phyloP scores from a whole-genome alignment of 23 red algal species.

The Chondrus crispus region DNA sequence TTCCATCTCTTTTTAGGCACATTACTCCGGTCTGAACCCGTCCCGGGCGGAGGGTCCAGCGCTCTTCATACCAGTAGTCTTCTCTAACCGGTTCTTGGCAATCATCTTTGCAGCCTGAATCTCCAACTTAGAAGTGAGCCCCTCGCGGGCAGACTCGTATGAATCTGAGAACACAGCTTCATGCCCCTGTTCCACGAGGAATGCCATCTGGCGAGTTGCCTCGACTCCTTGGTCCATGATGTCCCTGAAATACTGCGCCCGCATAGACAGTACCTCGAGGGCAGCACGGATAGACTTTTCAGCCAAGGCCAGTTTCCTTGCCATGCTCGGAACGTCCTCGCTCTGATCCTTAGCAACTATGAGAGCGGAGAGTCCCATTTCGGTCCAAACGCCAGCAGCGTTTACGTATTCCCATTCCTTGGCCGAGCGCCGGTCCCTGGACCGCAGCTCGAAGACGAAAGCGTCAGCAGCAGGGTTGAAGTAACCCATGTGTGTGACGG shows the following conservation, averaged over 20 bases:
- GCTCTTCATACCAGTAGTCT: not conserved
- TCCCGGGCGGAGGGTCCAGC: not conserved
- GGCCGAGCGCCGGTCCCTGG: conserved; percentile 24
- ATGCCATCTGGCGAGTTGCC: not conserved
- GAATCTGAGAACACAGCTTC: conserved; percentile 1
- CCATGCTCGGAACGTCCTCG: not conserved
- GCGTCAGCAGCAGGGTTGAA: conserved; percentile 17
- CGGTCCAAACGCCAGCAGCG: conserved; percentile 38
- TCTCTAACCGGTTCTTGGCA: not conserved
- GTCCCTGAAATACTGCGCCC: not conserved
- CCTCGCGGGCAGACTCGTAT: not conserved
- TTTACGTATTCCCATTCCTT: conserved; percentile 42
- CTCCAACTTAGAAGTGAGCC: not conserved
- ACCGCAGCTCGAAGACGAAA: conserved; percentile 5
- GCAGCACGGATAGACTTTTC: not conserved
- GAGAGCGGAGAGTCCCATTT: not conserved
- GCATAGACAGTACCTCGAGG: not conserved
- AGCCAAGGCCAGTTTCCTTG: not conserved
- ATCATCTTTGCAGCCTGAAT: not conserved
- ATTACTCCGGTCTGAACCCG: not conserved
- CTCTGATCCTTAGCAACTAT: not conserved
- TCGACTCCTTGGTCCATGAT: not conserved
- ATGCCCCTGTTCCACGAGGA: not conserved
- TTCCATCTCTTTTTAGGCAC: not conserved
- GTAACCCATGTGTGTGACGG: conserved; percentile 9